phyloP scores from a whole-genome alignment of 2,329 filamentous ascomycete genomes.

The Alternaria consortialis region DNA sequence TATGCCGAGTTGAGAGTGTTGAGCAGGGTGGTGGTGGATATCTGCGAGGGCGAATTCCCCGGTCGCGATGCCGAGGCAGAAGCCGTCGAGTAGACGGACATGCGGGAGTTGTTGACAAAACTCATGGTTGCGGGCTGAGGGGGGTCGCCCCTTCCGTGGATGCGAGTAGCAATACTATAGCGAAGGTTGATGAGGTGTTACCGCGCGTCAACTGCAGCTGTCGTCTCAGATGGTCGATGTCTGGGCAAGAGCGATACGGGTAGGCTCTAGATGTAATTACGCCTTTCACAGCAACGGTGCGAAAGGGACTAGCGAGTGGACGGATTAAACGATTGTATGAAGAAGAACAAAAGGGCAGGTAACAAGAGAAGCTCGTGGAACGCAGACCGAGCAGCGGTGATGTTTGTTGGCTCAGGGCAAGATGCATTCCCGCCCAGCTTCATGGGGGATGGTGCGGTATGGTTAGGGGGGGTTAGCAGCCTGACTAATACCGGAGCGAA shows the following conservation, averaged over 20 bases:
- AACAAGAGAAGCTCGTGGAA: conserved; percentile 21
- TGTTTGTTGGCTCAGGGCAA: conserved; percentile 33
- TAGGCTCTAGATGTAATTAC: neutral
- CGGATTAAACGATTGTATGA: conserved; percentile 40
- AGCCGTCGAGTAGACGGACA: conserved; percentile 69
- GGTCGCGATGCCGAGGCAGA: conserved; percentile 65
- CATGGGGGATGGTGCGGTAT: conserved; percentile 23
- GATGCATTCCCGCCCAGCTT: conserved; percentile 32
- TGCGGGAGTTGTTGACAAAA: conserved; percentile 67
- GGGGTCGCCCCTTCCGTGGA: conserved; percentile 31
- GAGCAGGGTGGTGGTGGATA: conserved; percentile 91
- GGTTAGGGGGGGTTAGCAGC: conserved; percentile 26
- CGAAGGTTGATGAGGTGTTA: conserved; percentile 20
- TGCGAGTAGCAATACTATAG: conserved; percentile 16
- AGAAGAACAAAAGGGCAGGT: conserved; percentile 33
- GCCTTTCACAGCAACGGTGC: conserved; percentile 4
- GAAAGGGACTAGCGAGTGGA: conserved; percentile 31
- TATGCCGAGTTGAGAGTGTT: conserved; percentile 93
- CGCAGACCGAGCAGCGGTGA: conserved; percentile 22
- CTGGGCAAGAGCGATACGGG: neutral
- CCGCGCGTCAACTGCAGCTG: conserved; percentile 30
- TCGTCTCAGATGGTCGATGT: conserved; percentile 7
- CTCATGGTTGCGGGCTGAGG: conserved; percentile 46
- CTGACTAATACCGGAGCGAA: conserved; percentile 1
- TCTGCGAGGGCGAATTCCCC: conserved; percentile 74